Percentiles rank a stretch among this genome's conserved stretches.
Evolutionary conservation across 495 filamentous ascomycete genomes (phyloP).

Genomic region (Letharia columbiana): DNA sequence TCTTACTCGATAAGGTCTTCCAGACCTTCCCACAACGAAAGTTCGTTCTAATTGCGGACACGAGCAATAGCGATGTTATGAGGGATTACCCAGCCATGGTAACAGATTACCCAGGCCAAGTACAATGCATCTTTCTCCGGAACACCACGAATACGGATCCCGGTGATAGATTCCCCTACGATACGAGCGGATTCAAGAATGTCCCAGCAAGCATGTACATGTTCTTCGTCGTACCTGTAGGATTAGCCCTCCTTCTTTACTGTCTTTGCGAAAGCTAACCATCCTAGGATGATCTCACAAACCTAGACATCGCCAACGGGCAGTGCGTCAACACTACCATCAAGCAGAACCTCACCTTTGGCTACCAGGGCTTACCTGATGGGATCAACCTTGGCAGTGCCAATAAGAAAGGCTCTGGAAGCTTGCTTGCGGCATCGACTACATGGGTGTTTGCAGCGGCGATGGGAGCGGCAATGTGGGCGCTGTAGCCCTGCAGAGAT

Average conservation of each 20-base stretch:
- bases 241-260: background rate
- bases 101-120: conserved; percentile 54
- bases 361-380: conserved; percentile 51
- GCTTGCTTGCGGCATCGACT: background rate
- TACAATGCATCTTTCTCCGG: conserved; percentile 73
- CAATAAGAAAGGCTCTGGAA: conserved; percentile 13
- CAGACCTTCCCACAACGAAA: conserved; percentile 65
- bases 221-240: conserved; percentile 59
- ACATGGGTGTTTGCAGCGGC: conserved; percentile 12
- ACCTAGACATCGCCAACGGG: conserved; percentile 60
- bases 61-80: conserved; percentile 72
- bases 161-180: conserved; percentile 57
- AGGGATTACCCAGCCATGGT: conserved; percentile 57
- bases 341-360: conserved; percentile 59
- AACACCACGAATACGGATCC: conserved; percentile 62
- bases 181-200: conserved; percentile 60
- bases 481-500: background rate
- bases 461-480: conserved; percentile 16
- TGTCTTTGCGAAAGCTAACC: background rate
- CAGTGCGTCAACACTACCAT: conserved; percentile 57
- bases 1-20: conserved; percentile 60
- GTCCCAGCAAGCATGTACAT: conserved; percentile 59
- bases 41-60: conserved; percentile 70
- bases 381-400: conserved; percentile 22
- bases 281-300: conserved; percentile 50